Percentiles rank a stretch among this genome's conserved stretches.
These are phyloP conservation scores for Sechiopsis laciniata DNA, from an alignment of 306 rosid genomes.

Conservation along the genomic window DNA sequence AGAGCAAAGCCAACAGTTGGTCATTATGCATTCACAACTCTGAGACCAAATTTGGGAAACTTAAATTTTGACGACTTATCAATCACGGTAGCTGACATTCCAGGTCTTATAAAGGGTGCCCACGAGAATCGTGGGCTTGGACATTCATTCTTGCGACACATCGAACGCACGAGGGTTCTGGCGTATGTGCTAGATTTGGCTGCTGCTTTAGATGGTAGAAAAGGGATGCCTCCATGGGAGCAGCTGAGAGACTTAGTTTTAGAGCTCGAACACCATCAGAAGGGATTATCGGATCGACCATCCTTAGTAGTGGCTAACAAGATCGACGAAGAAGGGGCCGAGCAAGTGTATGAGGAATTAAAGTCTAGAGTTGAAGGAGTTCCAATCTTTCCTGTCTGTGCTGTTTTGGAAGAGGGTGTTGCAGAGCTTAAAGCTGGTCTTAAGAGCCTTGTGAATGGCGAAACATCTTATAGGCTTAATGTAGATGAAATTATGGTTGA, in stretches of 20 bases:
- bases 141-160: constrained; percentile 85
- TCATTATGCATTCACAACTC: constrained; percentile 89
- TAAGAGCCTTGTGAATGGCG: constrained; percentile 64
- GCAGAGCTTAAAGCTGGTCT: constrained; percentile 71
- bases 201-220: constrained; percentile 62
- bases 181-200: constrained; percentile 86
- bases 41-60: constrained; percentile 83
- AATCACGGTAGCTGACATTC: constrained; percentile 85
- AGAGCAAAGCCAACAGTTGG: constrained; percentile 78
- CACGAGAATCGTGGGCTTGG: constrained; percentile 84
- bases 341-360: constrained; percentile 53
- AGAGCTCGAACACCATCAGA: constrained; percentile 83
- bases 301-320: constrained; percentile 82
- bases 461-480: constrained; percentile 40
- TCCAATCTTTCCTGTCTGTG: constrained; percentile 74
- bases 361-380: constrained; percentile 60
- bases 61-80: constrained; percentile 72
- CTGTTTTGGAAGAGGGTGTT: constrained; percentile 52
- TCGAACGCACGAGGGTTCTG: constrained; percentile 80
- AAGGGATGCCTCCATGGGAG: constrained; percentile 88
- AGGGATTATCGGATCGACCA: constrained; percentile 69
- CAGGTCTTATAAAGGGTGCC: constrained; percentile 91
- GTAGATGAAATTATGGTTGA: constrained; percentile 50
- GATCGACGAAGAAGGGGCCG: constrained; percentile 83
- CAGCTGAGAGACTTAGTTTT: constrained; percentile 64